Base-by-base conservation (phyloP, 1,284 basidiomycete genomes). In the Cutaneotrichosporon sp. region DNA sequence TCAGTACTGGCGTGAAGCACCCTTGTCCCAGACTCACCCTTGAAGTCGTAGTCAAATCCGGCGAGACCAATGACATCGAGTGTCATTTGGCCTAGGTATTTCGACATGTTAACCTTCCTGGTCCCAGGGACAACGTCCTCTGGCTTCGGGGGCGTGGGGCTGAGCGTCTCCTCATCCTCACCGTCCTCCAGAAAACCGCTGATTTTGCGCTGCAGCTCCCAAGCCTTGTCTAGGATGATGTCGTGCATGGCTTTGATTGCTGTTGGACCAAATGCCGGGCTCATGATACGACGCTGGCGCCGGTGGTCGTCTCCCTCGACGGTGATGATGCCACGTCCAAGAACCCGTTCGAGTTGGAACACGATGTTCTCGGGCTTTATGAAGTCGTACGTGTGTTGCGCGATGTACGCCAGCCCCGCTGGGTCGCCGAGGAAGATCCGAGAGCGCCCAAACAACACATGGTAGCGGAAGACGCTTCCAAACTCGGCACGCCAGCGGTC, bases 61-160 rank as follows among this genome's bases (percentile, higher is more conserved):
- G 85, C 82, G 34, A 82, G 75, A 8, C 84, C 84, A 48, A 88
- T 85, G 46, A 84, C 78, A 60, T 86, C 85, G 10, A 86, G 75
- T 3, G 83, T 83, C 14, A 82, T 79, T 19, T 80, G 78, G 3
- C 77, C 78, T 3, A 86, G 75, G 80, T 81, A 84, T 19, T 74
- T 63, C 42, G 83, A 70, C 12, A 80, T 78, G 55, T 87, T 83
- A 25, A 84, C 29, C 52, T 56, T 56, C 37, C 42, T 35, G 16
- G 51, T 29, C 17, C 52, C 54, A 8, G 44, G 29, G 1, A 46
- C 49, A 25, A 20, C 12, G 44, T 59, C 57, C 26, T 29, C 56
- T 3, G 27, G 43, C 34, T 70, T n/a, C 53, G 55, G 49, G 29
- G 55, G 46, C 22, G 38, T 39, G 17, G 48, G 42, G 19, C 33